phyloP scores from a whole-genome alignment of 1,284 basidiomycete genomes.

The Malassezia sp. region DNA sequence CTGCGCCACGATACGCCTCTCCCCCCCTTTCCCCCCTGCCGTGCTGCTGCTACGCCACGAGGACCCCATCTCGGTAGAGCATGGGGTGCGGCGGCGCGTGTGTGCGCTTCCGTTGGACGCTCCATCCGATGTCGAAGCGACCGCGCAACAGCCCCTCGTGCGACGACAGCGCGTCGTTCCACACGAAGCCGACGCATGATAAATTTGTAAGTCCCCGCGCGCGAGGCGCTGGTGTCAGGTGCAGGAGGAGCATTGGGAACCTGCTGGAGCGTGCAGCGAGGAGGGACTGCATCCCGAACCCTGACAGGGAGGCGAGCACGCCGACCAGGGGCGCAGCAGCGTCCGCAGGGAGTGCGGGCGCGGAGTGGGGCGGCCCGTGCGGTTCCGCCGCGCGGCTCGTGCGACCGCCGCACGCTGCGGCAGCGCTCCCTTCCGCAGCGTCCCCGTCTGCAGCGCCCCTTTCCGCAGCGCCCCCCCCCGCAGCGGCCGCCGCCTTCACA shows the following conservation, averaged over 20 bases:
- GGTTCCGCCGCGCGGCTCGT: too few relatives aligned
- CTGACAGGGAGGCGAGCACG: constrained; percentile 15
- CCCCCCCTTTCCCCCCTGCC: too few relatives aligned
- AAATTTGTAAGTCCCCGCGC: neutral
- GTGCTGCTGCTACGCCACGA: neutral
- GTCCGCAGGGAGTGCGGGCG: neutral
- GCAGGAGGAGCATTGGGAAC: constrained; percentile 22
- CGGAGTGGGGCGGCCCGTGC: neutral
- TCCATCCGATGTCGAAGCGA: constrained; percentile 8
- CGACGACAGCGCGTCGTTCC: constrained; percentile 13
- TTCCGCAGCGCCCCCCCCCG: neutral
- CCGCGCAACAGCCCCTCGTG: constrained; percentile 5
- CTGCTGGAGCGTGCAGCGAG: constrained; percentile 23
- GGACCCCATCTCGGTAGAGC: constrained; percentile 4
- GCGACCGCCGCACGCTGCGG: neutral
- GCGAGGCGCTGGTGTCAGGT: constrained; percentile 13
- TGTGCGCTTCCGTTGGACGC: neutral
- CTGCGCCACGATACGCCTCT: too few relatives aligned
- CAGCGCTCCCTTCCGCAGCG: neutral
- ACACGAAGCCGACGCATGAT: constrained; percentile 11
- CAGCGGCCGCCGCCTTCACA: too few relatives aligned
- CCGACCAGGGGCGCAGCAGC: constrained; percentile 4
- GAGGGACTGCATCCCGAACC: constrained; percentile 28
- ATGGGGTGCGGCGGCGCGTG: neutral
- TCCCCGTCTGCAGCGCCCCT: neutral